Conservation (phyloP, 2,329 filamentous ascomycete genomes). For the Metarhizium guizhouense region DNA sequence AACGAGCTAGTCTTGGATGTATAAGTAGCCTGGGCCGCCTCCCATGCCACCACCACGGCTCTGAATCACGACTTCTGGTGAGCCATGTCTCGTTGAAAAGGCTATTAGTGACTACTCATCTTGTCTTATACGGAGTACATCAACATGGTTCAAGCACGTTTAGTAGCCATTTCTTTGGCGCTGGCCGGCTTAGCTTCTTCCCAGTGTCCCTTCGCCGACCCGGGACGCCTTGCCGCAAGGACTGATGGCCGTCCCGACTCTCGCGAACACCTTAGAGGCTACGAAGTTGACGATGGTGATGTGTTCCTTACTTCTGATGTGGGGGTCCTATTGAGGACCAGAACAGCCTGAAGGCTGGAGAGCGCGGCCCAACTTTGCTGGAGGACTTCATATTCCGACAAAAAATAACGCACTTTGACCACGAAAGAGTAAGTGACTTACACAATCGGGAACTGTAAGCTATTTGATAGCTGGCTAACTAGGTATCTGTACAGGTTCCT, state of each 20-base stretch:
- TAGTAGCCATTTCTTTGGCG: constrained; percentile 16
- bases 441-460: neutral
- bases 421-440: constrained; percentile 48
- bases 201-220: constrained; percentile 26
- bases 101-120: neutral
- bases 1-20: neutral
- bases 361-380: constrained; percentile 56
- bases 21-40: constrained; percentile 2
- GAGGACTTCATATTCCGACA: constrained; percentile 68
- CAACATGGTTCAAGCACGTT: constrained; percentile 17
- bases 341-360: constrained; percentile 56
- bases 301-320: constrained; percentile 56
- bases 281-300: constrained; percentile 43
- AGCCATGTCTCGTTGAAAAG: neutral
- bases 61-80: neutral
- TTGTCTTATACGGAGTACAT: neutral
- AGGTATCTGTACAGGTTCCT: constrained; percentile 31
- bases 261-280: constrained; percentile 22
- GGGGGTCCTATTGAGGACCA: constrained; percentile 62
- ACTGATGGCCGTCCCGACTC: constrained; percentile 14
- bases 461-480: neutral
- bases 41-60: neutral
- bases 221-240: constrained; percentile 15
- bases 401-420: constrained; percentile 63
- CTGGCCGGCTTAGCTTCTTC: constrained; percentile 17